Conservation (phyloP, 2,329 filamentous ascomycete genomes). For the Bipolaris bicolor region DNA sequence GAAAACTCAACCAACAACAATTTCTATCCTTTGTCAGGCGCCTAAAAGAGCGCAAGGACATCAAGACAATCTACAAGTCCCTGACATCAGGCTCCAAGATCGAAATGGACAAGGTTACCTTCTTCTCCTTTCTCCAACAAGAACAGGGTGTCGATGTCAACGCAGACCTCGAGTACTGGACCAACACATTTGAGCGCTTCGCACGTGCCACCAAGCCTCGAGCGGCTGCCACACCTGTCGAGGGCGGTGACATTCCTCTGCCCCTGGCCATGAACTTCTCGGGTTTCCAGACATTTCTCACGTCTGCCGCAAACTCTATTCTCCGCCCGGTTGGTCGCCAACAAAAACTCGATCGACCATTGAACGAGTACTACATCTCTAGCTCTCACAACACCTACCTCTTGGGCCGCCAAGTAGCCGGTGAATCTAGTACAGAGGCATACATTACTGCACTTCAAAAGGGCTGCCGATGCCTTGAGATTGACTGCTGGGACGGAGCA, state of each 20-base stretch:
- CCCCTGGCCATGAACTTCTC: slow-evolving; percentile 73
- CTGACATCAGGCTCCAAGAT: slow-evolving; percentile 62
- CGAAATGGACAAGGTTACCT: slow-evolving; percentile 73
- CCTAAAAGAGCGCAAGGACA: slow-evolving; percentile 83
- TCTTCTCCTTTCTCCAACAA: slow-evolving; percentile 74
- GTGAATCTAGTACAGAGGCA: slow-evolving; percentile 89
- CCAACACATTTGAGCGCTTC: slow-evolving; percentile 73
- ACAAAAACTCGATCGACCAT: slow-evolving; percentile 75
- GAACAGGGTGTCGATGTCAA: slow-evolving; percentile 79
- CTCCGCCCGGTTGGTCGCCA: slow-evolving; percentile 66
- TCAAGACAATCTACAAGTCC: slow-evolving; percentile 73
- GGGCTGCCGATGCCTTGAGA: slow-evolving; percentile 93
- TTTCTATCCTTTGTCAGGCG: slow-evolving; percentile 84
- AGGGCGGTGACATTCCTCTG: slow-evolving; percentile 48
- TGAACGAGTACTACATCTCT: slow-evolving; percentile 98
- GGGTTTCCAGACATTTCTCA: slow-evolving; percentile 68
- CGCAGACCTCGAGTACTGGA: slow-evolving; percentile 69
- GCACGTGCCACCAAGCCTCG: slow-evolving; percentile 51
- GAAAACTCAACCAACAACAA: slow-evolving; percentile 75
- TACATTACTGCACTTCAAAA: slow-evolving; percentile 89
- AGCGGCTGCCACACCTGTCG: slow-evolving; percentile 49
- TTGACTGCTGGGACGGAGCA: slow-evolving; percentile 96
- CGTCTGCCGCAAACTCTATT: slow-evolving; percentile 65
- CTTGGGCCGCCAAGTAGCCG: slow-evolving; percentile 85
- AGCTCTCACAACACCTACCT: slow-evolving; percentile 99